Conservation (phyloP, 2,329 filamentous ascomycete genomes). For the Teratosphaeria nubilosa region DNA sequence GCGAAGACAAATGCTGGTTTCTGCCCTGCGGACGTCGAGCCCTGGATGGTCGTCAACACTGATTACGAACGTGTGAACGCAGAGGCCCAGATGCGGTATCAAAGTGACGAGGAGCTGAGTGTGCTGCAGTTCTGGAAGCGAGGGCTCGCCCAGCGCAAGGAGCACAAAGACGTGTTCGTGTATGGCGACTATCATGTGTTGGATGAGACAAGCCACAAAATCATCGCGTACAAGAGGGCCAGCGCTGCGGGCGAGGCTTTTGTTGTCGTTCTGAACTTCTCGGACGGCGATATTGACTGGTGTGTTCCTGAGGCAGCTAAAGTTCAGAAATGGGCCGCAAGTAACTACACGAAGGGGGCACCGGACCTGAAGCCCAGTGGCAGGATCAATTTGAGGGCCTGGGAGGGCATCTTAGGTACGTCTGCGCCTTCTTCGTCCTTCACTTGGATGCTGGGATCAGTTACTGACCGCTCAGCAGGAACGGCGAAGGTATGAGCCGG, state of each 20-base stretch:
- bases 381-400: conserved; percentile 22
- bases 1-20: conserved; percentile 48
- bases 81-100: conserved; percentile 38
- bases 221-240: conserved; percentile 42
- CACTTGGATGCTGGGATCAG: not conserved
- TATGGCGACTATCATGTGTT: conserved; percentile 49
- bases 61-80: conserved; percentile 48
- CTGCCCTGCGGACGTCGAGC: conserved; percentile 34
- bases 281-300: conserved; percentile 22
- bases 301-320: conserved; percentile 23
- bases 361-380: conserved; percentile 19
- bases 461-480: not conserved
- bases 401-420: conserved; percentile 25
- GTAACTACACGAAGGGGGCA: conserved; percentile 22
- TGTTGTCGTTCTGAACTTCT: conserved; percentile 29
- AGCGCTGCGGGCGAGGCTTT: conserved; percentile 13
- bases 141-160: conserved; percentile 45
- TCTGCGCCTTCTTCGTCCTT: not conserved
- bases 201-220: conserved; percentile 40
- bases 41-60: conserved; percentile 54
- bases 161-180: conserved; percentile 50
- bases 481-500: not conserved
- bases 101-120: conserved; percentile 32
- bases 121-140: conserved; percentile 54
- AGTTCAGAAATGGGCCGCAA: conserved; percentile 26